Percentiles rank a stretch among this genome's conserved stretches.
Conservation (phyloP, 192 early-diverging fungal genomes). For the Helicostylum pulchrum region DNA sequence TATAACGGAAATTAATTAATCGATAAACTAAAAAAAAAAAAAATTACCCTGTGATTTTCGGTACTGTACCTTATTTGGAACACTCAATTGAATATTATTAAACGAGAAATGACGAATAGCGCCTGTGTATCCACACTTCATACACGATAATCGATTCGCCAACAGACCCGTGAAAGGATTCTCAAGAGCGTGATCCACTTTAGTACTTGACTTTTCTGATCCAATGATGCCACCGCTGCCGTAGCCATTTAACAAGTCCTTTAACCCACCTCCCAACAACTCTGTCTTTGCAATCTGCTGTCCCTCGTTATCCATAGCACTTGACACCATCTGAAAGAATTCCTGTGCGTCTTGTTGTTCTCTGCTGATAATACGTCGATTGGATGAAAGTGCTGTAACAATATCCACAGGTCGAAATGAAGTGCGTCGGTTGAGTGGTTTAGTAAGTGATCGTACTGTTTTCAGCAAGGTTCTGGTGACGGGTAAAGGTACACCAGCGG, state of each 20-base stretch:
- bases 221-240: no score
- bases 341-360: conserved; percentile 89
- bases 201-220: neutral
- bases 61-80: conserved; percentile 45
- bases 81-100: conserved; percentile 70
- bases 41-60: neutral
- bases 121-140: conserved; percentile 74
- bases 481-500: conserved; percentile 11
- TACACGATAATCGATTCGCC: conserved; percentile 73
- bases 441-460: conserved; percentile 31
- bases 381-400: conserved; percentile 52
- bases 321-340: conserved; percentile 75
- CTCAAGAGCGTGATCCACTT: neutral
- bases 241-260: no score
- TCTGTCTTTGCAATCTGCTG: neutral
- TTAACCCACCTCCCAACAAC: conserved; percentile 8
- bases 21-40: neutral
- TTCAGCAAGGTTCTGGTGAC: conserved; percentile 18
- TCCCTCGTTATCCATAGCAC: conserved; percentile 67
- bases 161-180: conserved; percentile 78
- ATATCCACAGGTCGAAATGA: conserved; percentile 62
- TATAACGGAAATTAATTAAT: neutral
- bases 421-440: conserved; percentile 28
- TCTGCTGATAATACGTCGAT: conserved; percentile 54
- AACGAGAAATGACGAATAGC: conserved; percentile 78